These are phyloP conservation scores for Phaeosphaeriaceae sp. DNA, from an alignment of 2,329 filamentous ascomycete genomes.

Conservation along the genomic window DNA sequence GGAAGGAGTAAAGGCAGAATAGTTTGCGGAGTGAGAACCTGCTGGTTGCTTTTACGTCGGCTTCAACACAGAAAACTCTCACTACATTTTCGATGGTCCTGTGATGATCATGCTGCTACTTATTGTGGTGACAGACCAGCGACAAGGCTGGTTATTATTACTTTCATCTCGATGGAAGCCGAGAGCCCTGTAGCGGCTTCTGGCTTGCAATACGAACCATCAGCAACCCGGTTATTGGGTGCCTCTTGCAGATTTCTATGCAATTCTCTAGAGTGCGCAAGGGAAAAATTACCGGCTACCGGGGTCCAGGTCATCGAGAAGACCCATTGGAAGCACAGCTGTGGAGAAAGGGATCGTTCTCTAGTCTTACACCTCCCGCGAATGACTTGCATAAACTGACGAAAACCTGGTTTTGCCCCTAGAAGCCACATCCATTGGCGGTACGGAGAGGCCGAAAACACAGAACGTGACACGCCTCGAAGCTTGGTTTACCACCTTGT, in stretches of 20 bases:
- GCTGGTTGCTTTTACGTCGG: neutral
- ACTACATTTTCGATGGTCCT: neutral
- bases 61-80: neutral
- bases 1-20: neutral
- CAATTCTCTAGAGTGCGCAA: slow-evolving; percentile 31
- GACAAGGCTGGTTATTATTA: slow-evolving; percentile 16
- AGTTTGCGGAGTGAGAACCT: too few relatives aligned
- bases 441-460: slow-evolving; percentile 12
- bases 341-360: slow-evolving; percentile 36
- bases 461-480: slow-evolving; percentile 12
- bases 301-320: slow-evolving; percentile 30
- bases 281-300: slow-evolving; percentile 36
- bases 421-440: neutral
- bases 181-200: slow-evolving; percentile 24
- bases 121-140: neutral
- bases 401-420: slow-evolving; percentile 8
- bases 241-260: slow-evolving; percentile 29
- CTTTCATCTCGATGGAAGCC: slow-evolving; percentile 32
- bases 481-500: slow-evolving; percentile 7
- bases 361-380: slow-evolving; percentile 32
- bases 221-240: slow-evolving; percentile 40
- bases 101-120: neutral
- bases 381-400: slow-evolving; percentile 37
- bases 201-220: slow-evolving; percentile 30
- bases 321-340: slow-evolving; percentile 33